Evolutionary conservation across 2,329 filamentous ascomycete species (phyloP).

Genomic region (Xylaria sp.): DNA sequence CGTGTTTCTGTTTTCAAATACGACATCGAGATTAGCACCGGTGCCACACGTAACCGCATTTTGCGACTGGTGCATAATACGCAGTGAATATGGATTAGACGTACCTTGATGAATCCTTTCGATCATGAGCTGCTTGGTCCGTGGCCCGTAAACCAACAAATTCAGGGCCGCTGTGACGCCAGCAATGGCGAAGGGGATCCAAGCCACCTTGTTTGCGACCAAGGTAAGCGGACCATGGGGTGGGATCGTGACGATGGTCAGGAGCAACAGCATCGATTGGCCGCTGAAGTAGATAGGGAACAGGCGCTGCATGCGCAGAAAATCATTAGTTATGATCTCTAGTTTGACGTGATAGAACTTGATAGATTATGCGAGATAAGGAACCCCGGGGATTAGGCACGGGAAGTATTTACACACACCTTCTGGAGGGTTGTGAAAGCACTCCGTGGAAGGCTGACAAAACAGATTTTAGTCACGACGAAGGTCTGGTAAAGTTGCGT

Average conservation of each 20-base stretch:
- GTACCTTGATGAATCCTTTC: constrained; percentile 49
- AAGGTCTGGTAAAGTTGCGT: constrained; percentile 55
- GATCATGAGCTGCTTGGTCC: constrained; percentile 49
- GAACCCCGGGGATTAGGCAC: too few species aligned
- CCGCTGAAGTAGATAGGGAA: constrained; percentile 56
- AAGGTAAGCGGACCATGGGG: constrained; percentile 48
- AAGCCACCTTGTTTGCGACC: constrained; percentile 45
- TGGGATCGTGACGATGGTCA: constrained; percentile 51
- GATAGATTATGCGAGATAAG: too few species aligned
- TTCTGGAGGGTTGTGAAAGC: constrained; percentile 55
- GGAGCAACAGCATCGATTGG: constrained; percentile 51
- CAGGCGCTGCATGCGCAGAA: constrained; percentile 38
- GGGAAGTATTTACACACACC: too few species aligned
- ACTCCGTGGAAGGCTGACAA: constrained; percentile 48
- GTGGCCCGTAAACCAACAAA: constrained; percentile 52
- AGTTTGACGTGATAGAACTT: too few species aligned
- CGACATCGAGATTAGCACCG: constrained; percentile 1
- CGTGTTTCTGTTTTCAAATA: constrained; percentile 16
- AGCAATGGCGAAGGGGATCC: constrained; percentile 51
- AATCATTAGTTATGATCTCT: too few species aligned
- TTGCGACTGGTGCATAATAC: neutral
- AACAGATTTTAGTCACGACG: constrained; percentile 51
- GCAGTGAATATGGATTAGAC: neutral
- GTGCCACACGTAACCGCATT: neutral
- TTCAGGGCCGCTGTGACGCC: constrained; percentile 50